phyloP scores from a whole-genome alignment of 306 rosid genomes.

The Quercus agrifolia region DNA sequence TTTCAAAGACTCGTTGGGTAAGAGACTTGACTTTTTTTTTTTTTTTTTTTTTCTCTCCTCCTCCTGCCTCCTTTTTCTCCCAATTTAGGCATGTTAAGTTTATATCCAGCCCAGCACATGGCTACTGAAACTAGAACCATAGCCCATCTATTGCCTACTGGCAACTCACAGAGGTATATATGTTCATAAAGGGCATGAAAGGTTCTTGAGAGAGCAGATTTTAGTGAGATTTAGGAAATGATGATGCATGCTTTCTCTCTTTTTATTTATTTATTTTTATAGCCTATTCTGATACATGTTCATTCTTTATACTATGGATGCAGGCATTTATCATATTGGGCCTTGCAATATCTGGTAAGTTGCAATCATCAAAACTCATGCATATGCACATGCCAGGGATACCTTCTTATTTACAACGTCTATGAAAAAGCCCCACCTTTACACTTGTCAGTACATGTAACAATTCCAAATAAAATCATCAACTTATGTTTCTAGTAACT shows the following conservation, averaged over 20 bases:
- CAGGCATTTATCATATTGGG: slow-evolving; percentile 76
- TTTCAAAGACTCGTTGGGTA: slow-evolving; percentile 90
- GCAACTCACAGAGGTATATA: background rate
- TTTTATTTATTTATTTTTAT: background rate
- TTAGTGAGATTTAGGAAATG: background rate
- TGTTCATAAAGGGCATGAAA: background rate
- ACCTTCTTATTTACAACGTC: slow-evolving; percentile 1
- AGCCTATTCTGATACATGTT: slow-evolving; percentile 10
- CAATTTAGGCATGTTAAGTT: slow-evolving; percentile 5
- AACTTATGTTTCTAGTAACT: background rate
- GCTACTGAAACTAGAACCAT: background rate
- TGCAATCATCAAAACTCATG: slow-evolving; percentile 4
- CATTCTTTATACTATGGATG: slow-evolving; percentile 37
- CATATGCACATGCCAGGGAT: background rate
- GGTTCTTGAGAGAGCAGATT: slow-evolving; percentile 9
- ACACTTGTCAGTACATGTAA: background rate
- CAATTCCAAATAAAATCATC: background rate
- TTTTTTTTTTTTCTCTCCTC: background rate
- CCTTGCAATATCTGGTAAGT: slow-evolving; percentile 73
- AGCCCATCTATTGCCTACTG: background rate
- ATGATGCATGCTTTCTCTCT: background rate
- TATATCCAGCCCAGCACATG: background rate
- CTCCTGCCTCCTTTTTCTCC: too few species aligned
- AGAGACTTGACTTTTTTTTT: slow-evolving; percentile 19
- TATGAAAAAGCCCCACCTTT: background rate